A percentile compares a stretch with the other conserved stretches of the same genome.
phyloP scores from a whole-genome alignment of 108 stramenopile genomes.

The Licmophora abbreviata region DNA sequence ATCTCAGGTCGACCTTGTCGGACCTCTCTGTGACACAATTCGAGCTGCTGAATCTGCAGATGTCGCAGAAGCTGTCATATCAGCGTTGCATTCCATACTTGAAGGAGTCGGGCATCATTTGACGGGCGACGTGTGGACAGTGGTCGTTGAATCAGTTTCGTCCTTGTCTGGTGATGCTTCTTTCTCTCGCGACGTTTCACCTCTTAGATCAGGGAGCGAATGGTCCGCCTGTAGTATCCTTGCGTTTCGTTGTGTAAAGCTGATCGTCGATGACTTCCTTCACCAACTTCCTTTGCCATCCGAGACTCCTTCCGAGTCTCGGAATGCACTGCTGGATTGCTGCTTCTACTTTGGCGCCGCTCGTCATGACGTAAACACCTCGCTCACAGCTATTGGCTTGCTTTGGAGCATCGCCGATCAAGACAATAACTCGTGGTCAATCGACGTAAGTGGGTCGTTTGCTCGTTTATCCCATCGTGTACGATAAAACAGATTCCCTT shows the following conservation, averaged over 20 bases:
- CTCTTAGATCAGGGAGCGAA: constrained; percentile 39
- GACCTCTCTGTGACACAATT: constrained; percentile 62
- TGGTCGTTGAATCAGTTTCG: constrained; percentile 45
- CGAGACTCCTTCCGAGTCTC: constrained; percentile 25
- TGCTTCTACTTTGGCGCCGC: constrained; percentile 81
- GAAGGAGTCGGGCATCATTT: constrained; percentile 69
- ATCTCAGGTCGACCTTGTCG: constrained; percentile 35
- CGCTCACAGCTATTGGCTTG: constrained; percentile 85
- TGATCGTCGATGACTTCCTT: constrained; percentile 87
- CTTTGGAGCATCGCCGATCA: constrained; percentile 82
- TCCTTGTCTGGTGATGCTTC: constrained; percentile 30
- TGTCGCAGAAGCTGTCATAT: constrained; percentile 55
- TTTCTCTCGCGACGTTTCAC: not conserved
- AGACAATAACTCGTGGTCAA: constrained; percentile 47
- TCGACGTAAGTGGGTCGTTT: too few species aligned
- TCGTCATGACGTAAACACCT: constrained; percentile 84
- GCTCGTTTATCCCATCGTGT: constrained; percentile 6
- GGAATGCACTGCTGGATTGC: constrained; percentile 65
- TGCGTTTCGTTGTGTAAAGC: constrained; percentile 79
- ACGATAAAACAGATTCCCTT: not conserved
- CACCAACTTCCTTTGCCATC: constrained; percentile 27
- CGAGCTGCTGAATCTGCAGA: constrained; percentile 26
- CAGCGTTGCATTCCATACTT: constrained; percentile 52
- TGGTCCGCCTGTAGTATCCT: constrained; percentile 65
- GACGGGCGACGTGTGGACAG: constrained; percentile 35